A percentile compares a stretch with the other conserved stretches of the same genome.
These are phyloP conservation scores for Tuber melanosporum DNA, from an alignment of 495 filamentous ascomycete species.

Conservation along the genomic window DNA sequence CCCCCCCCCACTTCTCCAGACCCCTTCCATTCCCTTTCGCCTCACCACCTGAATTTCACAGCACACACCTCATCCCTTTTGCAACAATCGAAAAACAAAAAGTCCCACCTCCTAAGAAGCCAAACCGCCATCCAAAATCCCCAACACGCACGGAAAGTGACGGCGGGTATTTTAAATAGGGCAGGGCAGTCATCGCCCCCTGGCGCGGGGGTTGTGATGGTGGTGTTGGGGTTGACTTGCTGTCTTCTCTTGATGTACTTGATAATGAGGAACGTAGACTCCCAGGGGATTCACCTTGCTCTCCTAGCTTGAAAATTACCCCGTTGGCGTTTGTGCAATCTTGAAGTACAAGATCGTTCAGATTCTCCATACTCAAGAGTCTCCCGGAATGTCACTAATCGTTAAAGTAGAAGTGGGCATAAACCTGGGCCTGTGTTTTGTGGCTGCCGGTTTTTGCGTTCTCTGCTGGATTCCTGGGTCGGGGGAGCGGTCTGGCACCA, in stretches of 20 bases:
- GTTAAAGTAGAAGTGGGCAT: background rate
- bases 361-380: background rate
- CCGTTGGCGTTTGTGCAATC: background rate
- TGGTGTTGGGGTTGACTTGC: background rate
- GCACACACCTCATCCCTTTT: background rate
- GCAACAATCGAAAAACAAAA: background rate
- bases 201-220: background rate
- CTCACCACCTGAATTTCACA: background rate
- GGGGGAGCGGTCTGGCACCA: too few relatives aligned
- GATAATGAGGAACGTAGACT: background rate
- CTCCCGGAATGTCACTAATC: background rate
- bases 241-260: background rate
- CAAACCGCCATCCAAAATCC: background rate
- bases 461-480: background rate
- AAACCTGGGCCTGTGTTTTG: background rate
- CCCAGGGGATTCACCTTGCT: background rate
- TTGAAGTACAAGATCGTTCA: background rate
- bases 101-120: background rate
- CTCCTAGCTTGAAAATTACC: background rate
- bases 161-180: too few relatives aligned
- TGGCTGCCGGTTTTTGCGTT: background rate
- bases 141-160: background rate
- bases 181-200: too few relatives aligned
- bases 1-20: background rate
- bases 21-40: background rate